Evolutionary conservation across 495 filamentous ascomycete genomes (phyloP), one percentile per base, ranked within the genome.

Genomic region (Penicillium bialowiezense): DNA sequence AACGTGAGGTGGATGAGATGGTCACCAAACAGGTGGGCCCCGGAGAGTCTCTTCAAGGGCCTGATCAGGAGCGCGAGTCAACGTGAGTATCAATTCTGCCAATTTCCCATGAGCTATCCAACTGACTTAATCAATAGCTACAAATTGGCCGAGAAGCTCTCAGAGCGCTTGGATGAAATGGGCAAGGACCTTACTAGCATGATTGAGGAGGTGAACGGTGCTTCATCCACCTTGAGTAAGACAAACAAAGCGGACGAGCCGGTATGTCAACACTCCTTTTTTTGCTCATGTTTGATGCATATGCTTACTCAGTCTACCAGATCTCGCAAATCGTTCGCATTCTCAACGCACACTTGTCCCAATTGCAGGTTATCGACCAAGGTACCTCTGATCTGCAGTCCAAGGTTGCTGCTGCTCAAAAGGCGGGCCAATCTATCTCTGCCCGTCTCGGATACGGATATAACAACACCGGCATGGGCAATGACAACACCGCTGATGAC

Each of bases 121-220:
- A 8, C 54, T 67, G 36, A 68, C 44, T 8, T 23, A 10, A 24
- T 43, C 51, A 38, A 17, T 51, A 82, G 79, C 19, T 96, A 95
- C 67, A 87, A 91, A 75, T 67, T 91, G 19, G 93, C 93, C 9
- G 91, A 97, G 75, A 90, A 87, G 67, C 76, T 97, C 36, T 88
- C 88, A 2, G 89, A 95, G 59, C 80, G 84, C 43, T 67, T 97
- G 58, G 89, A 90, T 34, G 88, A 90, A 46, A 95, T 96, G 87
- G 89, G 89, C 66, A 89, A 87, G 65, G 90, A 96, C 65, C 72
- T 97, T 41, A 79, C 78, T 33, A 88, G 85, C 69, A 97, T 99
- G 91, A 96, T 99, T 61, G 91, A 96, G 61, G 93, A 96, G 68
- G 93, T 97, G 61, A 99, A 99, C 61, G 81, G 82, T 48, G 90